Conservation (phyloP, 129 eudicot genomes). For the Chrysanthemum makinoi region DNA sequence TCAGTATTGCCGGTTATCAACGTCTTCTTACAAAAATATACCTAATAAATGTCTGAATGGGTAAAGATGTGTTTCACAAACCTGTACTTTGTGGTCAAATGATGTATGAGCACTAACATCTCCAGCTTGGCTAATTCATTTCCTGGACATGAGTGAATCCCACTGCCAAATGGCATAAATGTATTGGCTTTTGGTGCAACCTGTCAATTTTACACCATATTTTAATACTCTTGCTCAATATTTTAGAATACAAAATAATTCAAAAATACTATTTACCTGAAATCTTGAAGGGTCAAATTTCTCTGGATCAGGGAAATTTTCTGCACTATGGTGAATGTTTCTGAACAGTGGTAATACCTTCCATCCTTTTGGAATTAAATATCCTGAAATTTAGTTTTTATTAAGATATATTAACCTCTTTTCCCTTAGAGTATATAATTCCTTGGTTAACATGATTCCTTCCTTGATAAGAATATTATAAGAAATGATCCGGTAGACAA, state of each 20-base stretch:
- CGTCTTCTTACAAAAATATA: not conserved
- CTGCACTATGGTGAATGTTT: conserved; percentile 58
- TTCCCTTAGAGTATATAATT: not conserved
- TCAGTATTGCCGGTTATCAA: not conserved
- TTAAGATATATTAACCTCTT: not conserved
- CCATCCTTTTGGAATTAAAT: conserved; percentile 64
- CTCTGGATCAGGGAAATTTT: conserved; percentile 49
- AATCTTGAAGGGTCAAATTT: conserved; percentile 57
- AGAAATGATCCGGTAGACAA: too few relatives aligned
- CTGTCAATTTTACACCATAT: conserved; percentile 36
- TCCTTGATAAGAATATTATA: too few relatives aligned
- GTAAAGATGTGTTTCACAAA: conserved; percentile 18
- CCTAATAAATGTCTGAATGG: not conserved
- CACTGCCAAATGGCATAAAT: conserved; percentile 74
- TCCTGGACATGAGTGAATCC: conserved; percentile 72
- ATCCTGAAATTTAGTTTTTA: conserved; percentile 37
- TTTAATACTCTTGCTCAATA: not conserved
- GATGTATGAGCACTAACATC: conserved; percentile 58
- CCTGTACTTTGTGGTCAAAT: conserved; percentile 65
- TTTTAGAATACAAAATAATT: not conserved
- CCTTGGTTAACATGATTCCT: too few relatives aligned
- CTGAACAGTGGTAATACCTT: conserved; percentile 59
- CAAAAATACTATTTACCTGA: conserved; percentile 33
- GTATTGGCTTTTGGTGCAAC: conserved; percentile 56
- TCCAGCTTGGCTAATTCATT: conserved; percentile 68